A percentile compares a stretch with the other conserved stretches of the same genome.
These are phyloP conservation scores for Alternaria triticimaculans DNA, from an alignment of 2,329 filamentous ascomycete genomes.

Conservation along the genomic window DNA sequence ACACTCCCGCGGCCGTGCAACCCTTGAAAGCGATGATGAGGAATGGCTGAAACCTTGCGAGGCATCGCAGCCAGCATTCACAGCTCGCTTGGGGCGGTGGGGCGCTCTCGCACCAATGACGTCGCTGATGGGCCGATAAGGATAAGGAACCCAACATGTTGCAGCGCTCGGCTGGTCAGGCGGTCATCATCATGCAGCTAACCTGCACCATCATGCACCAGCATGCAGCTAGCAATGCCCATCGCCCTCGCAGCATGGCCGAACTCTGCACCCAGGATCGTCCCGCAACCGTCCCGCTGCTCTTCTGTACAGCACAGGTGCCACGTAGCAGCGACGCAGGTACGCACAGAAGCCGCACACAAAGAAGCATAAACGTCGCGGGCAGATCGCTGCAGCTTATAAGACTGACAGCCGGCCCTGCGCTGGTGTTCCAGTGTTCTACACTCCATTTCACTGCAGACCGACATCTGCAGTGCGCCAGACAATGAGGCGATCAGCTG, in stretches of 20 bases:
- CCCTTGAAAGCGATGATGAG: conserved; percentile 8
- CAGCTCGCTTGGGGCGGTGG: conserved; percentile 15
- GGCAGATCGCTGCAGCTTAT: conserved; percentile 26
- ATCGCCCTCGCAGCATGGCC: conserved; percentile 35
- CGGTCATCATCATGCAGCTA: conserved; percentile 15
- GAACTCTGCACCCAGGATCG: conserved; percentile 44
- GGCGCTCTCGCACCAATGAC: conserved; percentile 26
- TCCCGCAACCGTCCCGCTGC: conserved; percentile 45
- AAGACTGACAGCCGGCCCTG: conserved; percentile 28
- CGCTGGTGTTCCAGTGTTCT: conserved; percentile 17
- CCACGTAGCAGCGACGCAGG: conserved; percentile 47
- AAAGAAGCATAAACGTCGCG: conserved; percentile 33
- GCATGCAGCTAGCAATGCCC: conserved; percentile 37
- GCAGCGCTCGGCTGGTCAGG: conserved; percentile 22
- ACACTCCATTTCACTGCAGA: conserved; percentile 27
- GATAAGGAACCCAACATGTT: conserved; percentile 24
- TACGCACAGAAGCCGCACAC: conserved; percentile 38
- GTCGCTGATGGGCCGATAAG: conserved; percentile 29
- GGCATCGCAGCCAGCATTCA: conserved; percentile 14
- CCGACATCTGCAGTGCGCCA: conserved; percentile 34
- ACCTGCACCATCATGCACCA: not conserved
- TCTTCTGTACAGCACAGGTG: conserved; percentile 45
- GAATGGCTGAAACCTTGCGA: conserved; percentile 18
- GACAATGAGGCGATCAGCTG: conserved; percentile 47
- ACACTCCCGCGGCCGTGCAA: conserved; percentile 22